Conservation (phyloP, 495 filamentous ascomycete genomes). For the Hypoxylon crocopeplum region DNA sequence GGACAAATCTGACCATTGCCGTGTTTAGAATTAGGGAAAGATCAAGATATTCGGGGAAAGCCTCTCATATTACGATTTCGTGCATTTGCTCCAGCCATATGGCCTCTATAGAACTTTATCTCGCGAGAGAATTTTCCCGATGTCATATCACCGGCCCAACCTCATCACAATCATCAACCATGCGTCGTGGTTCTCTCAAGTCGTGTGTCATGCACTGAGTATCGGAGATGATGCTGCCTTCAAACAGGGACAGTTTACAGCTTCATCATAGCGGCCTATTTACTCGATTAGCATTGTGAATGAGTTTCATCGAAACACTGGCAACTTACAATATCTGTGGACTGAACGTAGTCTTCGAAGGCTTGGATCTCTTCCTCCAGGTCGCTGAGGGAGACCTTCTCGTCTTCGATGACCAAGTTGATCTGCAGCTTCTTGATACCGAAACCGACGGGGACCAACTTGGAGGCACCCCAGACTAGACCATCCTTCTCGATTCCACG, state of each 20-base stretch:
- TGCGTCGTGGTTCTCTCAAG: constrained; percentile 25
- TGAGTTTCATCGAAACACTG: background rate
- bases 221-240: constrained; percentile 3
- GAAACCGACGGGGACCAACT: constrained; percentile 88
- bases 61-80: constrained; percentile 24
- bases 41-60: background rate
- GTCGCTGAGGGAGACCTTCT: constrained; percentile 89
- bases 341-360: constrained; percentile 97
- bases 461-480: constrained; percentile 93
- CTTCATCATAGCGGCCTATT: constrained; percentile 85
- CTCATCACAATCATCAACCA: constrained; percentile 37
- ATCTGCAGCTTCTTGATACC: constrained; percentile 99
- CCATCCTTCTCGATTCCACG: constrained; percentile 90
- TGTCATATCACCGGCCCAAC: constrained; percentile 31
- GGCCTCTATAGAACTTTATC: constrained; percentile 32
- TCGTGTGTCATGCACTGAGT: constrained; percentile 40
- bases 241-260: constrained; percentile 63
- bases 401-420: constrained; percentile 96
- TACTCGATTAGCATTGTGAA: constrained; percentile 13
- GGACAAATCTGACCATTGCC: too few species aligned
- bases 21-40: constrained; percentile 70
- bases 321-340: constrained; percentile 78
- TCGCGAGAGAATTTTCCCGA: constrained; percentile 25
- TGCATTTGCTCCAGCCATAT: constrained; percentile 27
- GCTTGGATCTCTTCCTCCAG: constrained; percentile 81